Evolutionary conservation across 176 grass and related monocot genomes (phyloP).

Genomic region (Phoenix dactylifera): DNA sequence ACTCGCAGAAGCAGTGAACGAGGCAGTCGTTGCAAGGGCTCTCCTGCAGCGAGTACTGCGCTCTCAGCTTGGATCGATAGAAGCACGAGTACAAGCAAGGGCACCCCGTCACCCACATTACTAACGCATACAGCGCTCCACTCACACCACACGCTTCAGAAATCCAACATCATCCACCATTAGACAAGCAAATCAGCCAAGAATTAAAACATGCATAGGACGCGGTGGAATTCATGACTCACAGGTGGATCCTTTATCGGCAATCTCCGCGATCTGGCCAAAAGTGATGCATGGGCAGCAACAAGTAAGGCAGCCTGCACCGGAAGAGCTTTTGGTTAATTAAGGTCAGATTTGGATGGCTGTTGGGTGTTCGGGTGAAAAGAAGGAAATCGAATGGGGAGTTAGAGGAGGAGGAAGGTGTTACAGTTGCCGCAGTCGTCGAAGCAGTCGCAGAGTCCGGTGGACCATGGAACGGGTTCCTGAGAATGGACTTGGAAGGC

Average conservation of each 20-base stretch:
- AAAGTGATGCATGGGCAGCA: constrained; percentile 62
- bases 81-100: constrained; percentile 43
- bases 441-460: constrained; percentile 30
- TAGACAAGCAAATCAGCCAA: no score
- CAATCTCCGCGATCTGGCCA: constrained; percentile 36
- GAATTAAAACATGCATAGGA: no score
- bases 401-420: neutral
- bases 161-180: no score
- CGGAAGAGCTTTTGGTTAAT: neutral
- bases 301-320: constrained; percentile 43
- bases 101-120: constrained; percentile 7
- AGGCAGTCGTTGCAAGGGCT: constrained; percentile 48
- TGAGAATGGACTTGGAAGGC: neutral
- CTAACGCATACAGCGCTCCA: constrained; percentile 29
- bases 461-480: constrained; percentile 20
- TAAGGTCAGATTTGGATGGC: neutral
- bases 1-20: constrained; percentile 46
- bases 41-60: constrained; percentile 30
- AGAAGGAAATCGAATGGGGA: neutral
- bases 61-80: constrained; percentile 41
- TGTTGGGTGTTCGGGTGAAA: neutral
- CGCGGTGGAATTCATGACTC: neutral
- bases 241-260: constrained; percentile 50
- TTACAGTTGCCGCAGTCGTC: constrained; percentile 34
- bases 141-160: constrained; percentile 33